phyloP scores from a whole-genome alignment of 163 green algal genomes.

The Scenedesmus sp. region DNA sequence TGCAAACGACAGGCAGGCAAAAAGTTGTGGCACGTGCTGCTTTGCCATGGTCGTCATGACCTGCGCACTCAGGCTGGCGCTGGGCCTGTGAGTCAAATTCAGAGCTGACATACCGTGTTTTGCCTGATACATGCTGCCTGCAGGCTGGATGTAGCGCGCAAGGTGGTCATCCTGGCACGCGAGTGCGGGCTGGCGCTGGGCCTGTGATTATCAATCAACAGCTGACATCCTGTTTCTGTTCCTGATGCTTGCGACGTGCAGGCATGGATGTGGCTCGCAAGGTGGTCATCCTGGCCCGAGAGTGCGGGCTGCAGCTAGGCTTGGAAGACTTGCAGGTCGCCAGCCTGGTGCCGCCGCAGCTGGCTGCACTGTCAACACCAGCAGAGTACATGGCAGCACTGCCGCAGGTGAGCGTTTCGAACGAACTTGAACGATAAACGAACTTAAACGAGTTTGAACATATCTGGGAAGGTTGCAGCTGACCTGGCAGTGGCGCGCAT shows the following conservation, averaged over 20 bases:
- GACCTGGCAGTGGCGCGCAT: too few species aligned
- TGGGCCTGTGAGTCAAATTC: conserved; percentile 64
- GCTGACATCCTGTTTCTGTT: too few species aligned
- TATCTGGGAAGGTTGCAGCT: too few species aligned
- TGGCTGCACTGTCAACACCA: conserved; percentile 46
- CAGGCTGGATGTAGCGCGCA: conserved; percentile 47
- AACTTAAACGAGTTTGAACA: conserved; percentile 51
- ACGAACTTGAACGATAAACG: too few species aligned
- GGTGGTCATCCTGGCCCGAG: conserved; percentile 85
- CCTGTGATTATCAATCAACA: too few species aligned
- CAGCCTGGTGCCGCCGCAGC: conserved; percentile 61
- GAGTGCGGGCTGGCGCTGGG: too few species aligned
- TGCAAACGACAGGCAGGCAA: too few species aligned
- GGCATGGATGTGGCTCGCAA: conserved; percentile 91
- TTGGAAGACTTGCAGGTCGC: conserved; percentile 73
- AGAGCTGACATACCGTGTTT: too few species aligned
- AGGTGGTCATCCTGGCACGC: too few species aligned
- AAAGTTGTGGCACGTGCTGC: too few species aligned
- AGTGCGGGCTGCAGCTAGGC: conserved; percentile 84
- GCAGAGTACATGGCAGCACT: conserved; percentile 72
- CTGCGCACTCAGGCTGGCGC: conserved; percentile 81
- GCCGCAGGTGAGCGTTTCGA: conserved; percentile 62
- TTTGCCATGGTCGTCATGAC: conserved; percentile 77
- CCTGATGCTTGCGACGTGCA: background rate
- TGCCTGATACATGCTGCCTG: too few species aligned